Conservation (phyloP, 1,139 yeast genomes). For the Candida sanyaensis region DNA sequence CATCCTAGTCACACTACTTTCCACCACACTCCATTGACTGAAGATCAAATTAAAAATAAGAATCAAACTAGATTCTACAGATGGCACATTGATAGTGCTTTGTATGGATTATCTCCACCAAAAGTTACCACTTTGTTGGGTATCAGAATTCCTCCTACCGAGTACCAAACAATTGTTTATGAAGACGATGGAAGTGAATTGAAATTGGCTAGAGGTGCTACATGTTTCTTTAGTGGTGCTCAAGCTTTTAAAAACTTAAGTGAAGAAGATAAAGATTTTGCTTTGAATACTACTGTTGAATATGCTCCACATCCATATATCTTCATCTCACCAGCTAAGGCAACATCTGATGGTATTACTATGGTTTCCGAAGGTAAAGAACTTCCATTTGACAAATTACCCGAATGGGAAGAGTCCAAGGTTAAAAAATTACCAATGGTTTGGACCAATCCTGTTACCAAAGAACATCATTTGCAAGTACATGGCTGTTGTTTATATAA, state of each 20-base stretch:
- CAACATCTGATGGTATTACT: conserved; percentile 82
- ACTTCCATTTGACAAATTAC: conserved; percentile 61
- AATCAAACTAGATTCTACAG: conserved; percentile 80
- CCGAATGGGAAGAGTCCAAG: conserved; percentile 78
- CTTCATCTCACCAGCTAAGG: conserved; percentile 75
- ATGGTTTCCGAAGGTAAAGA: conserved; percentile 83
- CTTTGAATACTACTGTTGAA: conserved; percentile 72
- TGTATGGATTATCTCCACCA: conserved; percentile 84
- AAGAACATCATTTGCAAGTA: conserved; percentile 77
- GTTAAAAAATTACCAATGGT: conserved; percentile 79
- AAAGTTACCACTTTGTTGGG: conserved; percentile 82
- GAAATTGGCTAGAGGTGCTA: conserved; percentile 78
- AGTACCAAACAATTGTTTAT: conserved; percentile 54
- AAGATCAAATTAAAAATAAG: conserved; percentile 56
- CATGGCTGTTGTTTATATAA: conserved; percentile 84
- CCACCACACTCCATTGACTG: conserved; percentile 68
- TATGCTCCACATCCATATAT: conserved; percentile 94
- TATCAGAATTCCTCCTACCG: conserved; percentile 69
- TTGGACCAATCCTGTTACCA: conserved; percentile 91
- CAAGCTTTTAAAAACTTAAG: conserved; percentile 68
- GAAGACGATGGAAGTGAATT: conserved; percentile 63
- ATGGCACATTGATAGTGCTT: conserved; percentile 92
- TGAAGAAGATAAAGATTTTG: conserved; percentile 70
- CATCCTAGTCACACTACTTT: conserved; percentile 84
- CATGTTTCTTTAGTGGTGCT: conserved; percentile 83